phyloP scores from a whole-genome alignment of 768 basidiomycete genomes.

The Ramaria sp. region DNA sequence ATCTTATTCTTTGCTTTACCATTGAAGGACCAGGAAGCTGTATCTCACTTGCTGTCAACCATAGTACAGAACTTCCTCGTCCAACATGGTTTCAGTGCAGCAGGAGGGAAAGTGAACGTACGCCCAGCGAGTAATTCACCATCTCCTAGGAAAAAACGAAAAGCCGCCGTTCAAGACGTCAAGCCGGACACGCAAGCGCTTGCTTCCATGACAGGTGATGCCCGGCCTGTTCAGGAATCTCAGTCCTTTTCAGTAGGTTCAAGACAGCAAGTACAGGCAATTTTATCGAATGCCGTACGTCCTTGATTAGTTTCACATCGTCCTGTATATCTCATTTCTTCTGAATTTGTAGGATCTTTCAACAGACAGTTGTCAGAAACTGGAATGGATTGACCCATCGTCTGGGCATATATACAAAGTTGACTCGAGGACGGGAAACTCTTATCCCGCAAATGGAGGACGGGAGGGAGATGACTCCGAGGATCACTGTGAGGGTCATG shows the following conservation, averaged over 20 bases:
- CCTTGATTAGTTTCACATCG: background rate
- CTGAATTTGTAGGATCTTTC: background rate
- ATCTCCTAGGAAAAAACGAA: constrained; percentile 44
- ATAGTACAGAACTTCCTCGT: constrained; percentile 52
- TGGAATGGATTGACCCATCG: constrained; percentile 52
- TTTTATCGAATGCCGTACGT: background rate
- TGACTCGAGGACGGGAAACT: constrained; percentile 62
- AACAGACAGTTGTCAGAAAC: constrained; percentile 18
- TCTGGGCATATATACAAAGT: constrained; percentile 50
- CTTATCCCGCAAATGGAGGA: constrained; percentile 26
- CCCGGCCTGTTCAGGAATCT: constrained; percentile 27
- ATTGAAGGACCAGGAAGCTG: constrained; percentile 44
- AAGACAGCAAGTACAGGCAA: background rate
- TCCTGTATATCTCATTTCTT: background rate
- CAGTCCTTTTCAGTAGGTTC: background rate
- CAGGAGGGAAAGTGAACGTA: constrained; percentile 9
- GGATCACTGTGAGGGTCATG: background rate
- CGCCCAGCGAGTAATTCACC: constrained; percentile 16
- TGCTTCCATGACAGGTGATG: background rate
- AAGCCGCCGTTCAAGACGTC: constrained; percentile 17
- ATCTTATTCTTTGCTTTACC: background rate
- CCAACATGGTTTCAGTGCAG: constrained; percentile 45
- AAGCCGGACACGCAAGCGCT: background rate
- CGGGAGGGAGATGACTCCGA: background rate
- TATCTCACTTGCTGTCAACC: constrained; percentile 44